Percentiles rank a stretch among this genome's conserved stretches.
These are phyloP conservation scores for Entrophospora sp. DNA, from an alignment of 192 early-diverging fungal genomes.

Conservation along the genomic window DNA sequence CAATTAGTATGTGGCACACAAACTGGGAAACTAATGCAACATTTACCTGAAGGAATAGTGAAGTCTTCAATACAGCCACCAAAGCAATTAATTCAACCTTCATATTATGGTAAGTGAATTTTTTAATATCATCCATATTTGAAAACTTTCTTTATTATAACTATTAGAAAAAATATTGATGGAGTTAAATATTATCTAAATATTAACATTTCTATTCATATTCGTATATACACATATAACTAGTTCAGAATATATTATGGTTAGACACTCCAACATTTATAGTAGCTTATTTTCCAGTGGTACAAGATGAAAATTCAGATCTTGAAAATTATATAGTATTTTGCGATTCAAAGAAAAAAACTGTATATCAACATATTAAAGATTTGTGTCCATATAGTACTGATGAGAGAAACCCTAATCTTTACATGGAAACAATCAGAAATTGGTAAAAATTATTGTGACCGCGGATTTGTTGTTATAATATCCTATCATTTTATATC, in stretches of 20 bases:
- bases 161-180: too few relatives aligned
- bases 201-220: too few relatives aligned
- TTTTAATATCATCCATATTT: too few relatives aligned
- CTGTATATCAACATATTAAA: conserved; percentile 48
- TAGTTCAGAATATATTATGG: conserved; percentile 69
- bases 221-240: too few relatives aligned
- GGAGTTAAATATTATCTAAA: too few relatives aligned
- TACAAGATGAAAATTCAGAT: conserved; percentile 20
- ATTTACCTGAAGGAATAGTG: conserved; percentile 49
- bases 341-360: conserved; percentile 32
- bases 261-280: conserved; percentile 62
- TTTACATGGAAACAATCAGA: conserved; percentile 50
- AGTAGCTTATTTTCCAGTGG: conserved; percentile 33
- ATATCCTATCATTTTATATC: background rate
- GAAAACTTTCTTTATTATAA: too few relatives aligned
- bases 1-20: conserved; percentile 70
- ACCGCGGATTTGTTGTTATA: conserved; percentile 12
- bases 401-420: conserved; percentile 49
- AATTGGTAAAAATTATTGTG: conserved; percentile 38
- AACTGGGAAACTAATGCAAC: conserved; percentile 51
- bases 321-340: conserved; percentile 51
- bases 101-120: background rate
- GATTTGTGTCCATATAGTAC: conserved; percentile 42
- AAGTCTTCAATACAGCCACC: conserved; percentile 29
- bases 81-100: conserved; percentile 1